These are phyloP conservation scores for Sphagnum tenellum DNA, from an alignment of 225 moss, liverwort and hornwort species.

Conservation along the genomic window DNA sequence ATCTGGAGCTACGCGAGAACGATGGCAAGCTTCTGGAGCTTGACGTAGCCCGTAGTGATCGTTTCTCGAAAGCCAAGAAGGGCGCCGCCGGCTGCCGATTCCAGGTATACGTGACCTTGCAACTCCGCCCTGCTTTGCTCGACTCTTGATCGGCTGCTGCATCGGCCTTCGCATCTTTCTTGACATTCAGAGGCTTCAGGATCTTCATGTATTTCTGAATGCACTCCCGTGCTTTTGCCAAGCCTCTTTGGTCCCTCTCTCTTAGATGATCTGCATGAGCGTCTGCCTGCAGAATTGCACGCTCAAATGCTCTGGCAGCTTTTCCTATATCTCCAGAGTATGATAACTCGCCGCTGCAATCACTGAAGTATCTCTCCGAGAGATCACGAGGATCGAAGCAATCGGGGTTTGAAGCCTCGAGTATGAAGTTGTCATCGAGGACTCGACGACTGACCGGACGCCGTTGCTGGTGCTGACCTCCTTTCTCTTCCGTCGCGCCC, in stretches of 20 bases:
- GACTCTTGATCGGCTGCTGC: not conserved
- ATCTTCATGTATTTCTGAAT: slow-evolving; percentile 65
- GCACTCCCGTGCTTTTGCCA: slow-evolving; percentile 48
- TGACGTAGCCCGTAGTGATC: slow-evolving; percentile 9
- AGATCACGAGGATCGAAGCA: not conserved
- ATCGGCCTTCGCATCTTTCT: slow-evolving; percentile 1
- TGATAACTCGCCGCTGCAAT: slow-evolving; percentile 49
- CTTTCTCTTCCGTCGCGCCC: no score
- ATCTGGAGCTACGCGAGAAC: slow-evolving; percentile 55
- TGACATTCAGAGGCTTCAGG: slow-evolving; percentile 39
- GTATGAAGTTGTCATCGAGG: no score
- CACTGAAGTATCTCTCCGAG: slow-evolving; percentile 36
- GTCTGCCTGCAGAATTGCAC: not conserved
- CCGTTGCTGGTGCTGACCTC: no score
- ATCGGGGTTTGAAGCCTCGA: no score
- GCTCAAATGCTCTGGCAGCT: slow-evolving; percentile 12
- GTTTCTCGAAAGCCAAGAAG: slow-evolving; percentile 6
- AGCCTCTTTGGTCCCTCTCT: slow-evolving; percentile 20
- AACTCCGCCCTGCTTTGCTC: not conserved
- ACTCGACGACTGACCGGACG: no score
- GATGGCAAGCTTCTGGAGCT: slow-evolving; percentile 28
- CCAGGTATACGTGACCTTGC: slow-evolving; percentile 5
- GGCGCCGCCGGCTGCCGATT: not conserved
- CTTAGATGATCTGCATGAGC: not conserved
- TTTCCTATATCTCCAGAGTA: slow-evolving; percentile 27